Percentiles rank a stretch among this genome's conserved stretches.
These are phyloP conservation scores for Porpolomopsis calyptriformis DNA, from an alignment of 768 basidiomycete species.

Conservation along the genomic window DNA sequence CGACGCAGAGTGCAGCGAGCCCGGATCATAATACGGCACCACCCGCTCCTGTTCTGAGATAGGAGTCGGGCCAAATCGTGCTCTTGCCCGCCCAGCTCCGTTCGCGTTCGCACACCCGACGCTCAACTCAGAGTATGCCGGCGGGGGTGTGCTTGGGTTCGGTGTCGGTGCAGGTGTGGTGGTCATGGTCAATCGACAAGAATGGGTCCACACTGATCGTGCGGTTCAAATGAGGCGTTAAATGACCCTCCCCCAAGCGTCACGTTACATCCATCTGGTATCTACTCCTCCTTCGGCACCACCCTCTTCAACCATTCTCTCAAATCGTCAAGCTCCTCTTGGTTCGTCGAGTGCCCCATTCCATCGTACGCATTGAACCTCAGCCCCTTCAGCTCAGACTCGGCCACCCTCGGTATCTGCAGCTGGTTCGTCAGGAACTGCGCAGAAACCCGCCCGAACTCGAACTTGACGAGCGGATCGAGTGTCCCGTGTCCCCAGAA, in stretches of 20 bases:
- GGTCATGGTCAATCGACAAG: not conserved
- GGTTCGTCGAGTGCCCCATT: constrained; percentile 54
- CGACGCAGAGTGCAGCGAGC: constrained; percentile 19
- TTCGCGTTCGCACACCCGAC: too few species aligned
- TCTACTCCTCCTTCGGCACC: constrained; percentile 25
- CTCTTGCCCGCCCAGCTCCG: too few species aligned
- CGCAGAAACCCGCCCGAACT: constrained; percentile 43
- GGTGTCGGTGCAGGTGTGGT: not conserved
- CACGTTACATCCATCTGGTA: not conserved
- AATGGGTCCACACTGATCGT: too few species aligned
- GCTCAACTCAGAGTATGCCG: not conserved
- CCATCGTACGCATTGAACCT: constrained; percentile 59
- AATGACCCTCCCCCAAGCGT: too few species aligned
- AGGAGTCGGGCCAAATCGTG: constrained; percentile 29
- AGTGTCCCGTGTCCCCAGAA: constrained; percentile 80
- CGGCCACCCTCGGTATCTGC: constrained; percentile 37
- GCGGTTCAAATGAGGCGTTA: too few species aligned
- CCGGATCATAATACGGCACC: constrained; percentile 30
- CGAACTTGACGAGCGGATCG: constrained; percentile 62
- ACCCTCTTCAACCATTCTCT: constrained; percentile 58
- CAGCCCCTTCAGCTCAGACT: constrained; percentile 40
- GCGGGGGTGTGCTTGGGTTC: constrained; percentile 3
- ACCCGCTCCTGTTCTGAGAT: constrained; percentile 25
- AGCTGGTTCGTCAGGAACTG: constrained; percentile 45
- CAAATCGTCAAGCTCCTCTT: constrained; percentile 60